These are phyloP conservation scores for Talaromyces marneffei DNA, from an alignment of 2,329 filamentous ascomycete species.

Conservation along the genomic window DNA sequence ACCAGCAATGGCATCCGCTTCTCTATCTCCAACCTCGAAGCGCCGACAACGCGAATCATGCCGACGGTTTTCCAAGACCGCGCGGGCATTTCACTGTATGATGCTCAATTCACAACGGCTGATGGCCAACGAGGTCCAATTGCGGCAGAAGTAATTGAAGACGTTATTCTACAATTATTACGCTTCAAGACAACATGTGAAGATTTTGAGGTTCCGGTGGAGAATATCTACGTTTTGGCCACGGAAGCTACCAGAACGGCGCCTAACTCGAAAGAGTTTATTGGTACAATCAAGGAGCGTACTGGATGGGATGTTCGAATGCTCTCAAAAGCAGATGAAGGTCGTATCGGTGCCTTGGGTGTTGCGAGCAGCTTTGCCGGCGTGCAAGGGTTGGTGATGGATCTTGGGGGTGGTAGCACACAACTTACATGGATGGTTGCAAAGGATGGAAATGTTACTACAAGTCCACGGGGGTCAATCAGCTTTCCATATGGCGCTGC, in stretches of 20 bases:
- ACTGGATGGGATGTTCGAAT: conserved; percentile 67
- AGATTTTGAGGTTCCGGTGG: conserved; percentile 59
- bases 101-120: conserved; percentile 55
- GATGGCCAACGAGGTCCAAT: conserved; percentile 47
- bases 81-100: conserved; percentile 77
- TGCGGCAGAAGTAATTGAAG: conserved; percentile 52
- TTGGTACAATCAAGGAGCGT: conserved; percentile 55
- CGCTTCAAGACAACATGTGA: conserved; percentile 67
- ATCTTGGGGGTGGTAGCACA: conserved; percentile 71
- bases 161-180: conserved; percentile 61
- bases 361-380: conserved; percentile 66
- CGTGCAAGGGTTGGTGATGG: conserved; percentile 76
- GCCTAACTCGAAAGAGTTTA: conserved; percentile 64
- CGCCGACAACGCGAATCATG: conserved; percentile 64
- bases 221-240: conserved; percentile 68
- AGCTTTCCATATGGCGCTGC: conserved; percentile 67
- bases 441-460: conserved; percentile 45
- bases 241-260: conserved; percentile 86
- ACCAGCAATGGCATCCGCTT: conserved; percentile 82
- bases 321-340: conserved; percentile 73
- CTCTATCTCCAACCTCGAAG: conserved; percentile 75
- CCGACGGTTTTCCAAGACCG: conserved; percentile 73
- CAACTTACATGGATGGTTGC: conserved; percentile 63
- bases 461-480: conserved; percentile 52
- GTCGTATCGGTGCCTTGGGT: conserved; percentile 74